phyloP scores from a whole-genome alignment of 805 yeast genomes.

The Kazachstania martiniae region DNA sequence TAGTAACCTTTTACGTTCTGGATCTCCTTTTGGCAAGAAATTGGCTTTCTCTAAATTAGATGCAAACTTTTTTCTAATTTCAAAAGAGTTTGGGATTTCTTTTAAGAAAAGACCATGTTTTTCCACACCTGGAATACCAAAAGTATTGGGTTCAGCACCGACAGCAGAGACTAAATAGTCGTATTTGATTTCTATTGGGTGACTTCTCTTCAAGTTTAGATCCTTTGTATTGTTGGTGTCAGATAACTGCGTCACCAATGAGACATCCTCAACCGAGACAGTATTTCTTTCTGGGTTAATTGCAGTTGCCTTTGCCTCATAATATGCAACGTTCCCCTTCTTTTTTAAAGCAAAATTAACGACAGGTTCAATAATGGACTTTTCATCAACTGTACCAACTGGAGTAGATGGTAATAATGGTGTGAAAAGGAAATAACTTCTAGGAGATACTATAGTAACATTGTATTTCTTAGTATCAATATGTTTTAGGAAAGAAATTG shows the following conservation, averaged over 20 bases:
- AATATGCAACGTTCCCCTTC: slow-evolving; percentile 67
- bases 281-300: slow-evolving; percentile 68
- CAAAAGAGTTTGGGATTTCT: slow-evolving; percentile 78
- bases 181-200: slow-evolving; percentile 41
- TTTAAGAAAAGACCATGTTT: slow-evolving; percentile 81
- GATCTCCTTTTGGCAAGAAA: slow-evolving; percentile 63
- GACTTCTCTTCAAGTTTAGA: slow-evolving; percentile 28
- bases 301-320: slow-evolving; percentile 83
- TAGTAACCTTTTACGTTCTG: slow-evolving; percentile 76
- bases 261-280: slow-evolving; percentile 45
- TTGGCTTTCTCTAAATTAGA: slow-evolving; percentile 85
- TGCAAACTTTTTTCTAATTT: slow-evolving; percentile 72
- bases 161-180: slow-evolving; percentile 85
- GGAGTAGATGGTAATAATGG: slow-evolving; percentile 90
- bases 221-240: not conserved
- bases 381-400: slow-evolving; percentile 81
- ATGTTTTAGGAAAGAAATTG: slow-evolving; percentile 72
- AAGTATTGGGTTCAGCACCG: slow-evolving; percentile 90
- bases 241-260: slow-evolving; percentile 23
- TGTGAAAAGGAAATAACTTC: slow-evolving; percentile 89
- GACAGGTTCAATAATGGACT: slow-evolving; percentile 91
- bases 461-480: slow-evolving; percentile 82
- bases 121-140: slow-evolving; percentile 83
- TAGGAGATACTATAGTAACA: slow-evolving; percentile 81
- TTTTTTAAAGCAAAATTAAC: slow-evolving; percentile 74